Base-by-base conservation (phyloP, 2,329 filamentous ascomycete genomes). In the Colletotrichum tofieldiae region DNA sequence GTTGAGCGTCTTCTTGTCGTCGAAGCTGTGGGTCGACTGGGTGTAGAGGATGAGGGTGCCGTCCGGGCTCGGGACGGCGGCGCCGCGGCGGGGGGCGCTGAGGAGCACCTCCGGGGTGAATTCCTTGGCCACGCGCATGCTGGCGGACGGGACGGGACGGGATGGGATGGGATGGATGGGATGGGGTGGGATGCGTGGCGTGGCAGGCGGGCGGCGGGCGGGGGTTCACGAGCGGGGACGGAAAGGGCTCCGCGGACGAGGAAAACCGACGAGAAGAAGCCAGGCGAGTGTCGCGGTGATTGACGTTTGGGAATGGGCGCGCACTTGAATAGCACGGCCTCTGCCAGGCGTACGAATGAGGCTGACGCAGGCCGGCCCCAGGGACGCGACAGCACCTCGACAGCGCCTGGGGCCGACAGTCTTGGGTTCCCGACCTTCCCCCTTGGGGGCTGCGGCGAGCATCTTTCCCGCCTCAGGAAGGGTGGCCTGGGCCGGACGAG, bases 21-120 rank as follows among this genome's bases (percentile, higher is more conserved):
- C 77, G 60, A 84, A 79, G 39, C 77, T 76, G 71, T 86, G 80
- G 35, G 79, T 80, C 7, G 81, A 80, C 56, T 86, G 75, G 23
- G 82, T 83, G 75, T 82, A 83, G 51, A 87, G 76, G 9, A 83
- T 79, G 16, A 82, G 80, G 5, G 83, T 79, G 65, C 84, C 83
- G 67, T 82, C 81, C 29, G 81, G 77, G 66, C 82, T 84, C 11
- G 83, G 82, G 8, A 86, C 78, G 1, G 81, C 82, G n/a, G 78
- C 72, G 29, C 77, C 76, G 41, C 79, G 77, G 39, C 77, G 77
- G 47, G 81, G 80, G 5, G 76, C 75, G 43, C 73, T 77, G 54
- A 81, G 74, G 54, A 83, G 75, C 5, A 75, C 66, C 73, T 83
- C 80, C 14, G 81, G 77, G 20, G 80, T 82, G 68, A 82, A 73